A percentile compares a stretch with the other conserved stretches of the same genome.
Evolutionary conservation across 2,329 filamentous ascomycete genomes (phyloP).

Genomic region (Botrytis porri): DNA sequence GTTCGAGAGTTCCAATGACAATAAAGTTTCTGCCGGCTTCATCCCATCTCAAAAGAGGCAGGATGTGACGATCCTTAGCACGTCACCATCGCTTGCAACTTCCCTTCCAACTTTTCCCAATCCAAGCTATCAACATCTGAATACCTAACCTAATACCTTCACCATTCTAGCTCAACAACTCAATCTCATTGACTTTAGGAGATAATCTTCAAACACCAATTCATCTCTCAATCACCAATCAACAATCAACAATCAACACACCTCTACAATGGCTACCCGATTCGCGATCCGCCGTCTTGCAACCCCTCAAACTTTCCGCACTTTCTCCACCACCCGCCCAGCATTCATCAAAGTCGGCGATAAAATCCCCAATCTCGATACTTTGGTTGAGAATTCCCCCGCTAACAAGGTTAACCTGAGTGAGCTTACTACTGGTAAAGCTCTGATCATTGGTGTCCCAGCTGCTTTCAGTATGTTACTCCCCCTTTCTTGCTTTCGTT

Average conservation of each 20-base stretch:
- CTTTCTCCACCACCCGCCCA: conserved; percentile 63
- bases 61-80: conserved; percentile 10
- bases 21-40: background rate
- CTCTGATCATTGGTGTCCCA: conserved; percentile 81
- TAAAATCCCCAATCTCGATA: conserved; percentile 70
- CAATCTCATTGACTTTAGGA: background rate
- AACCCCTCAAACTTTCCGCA: conserved; percentile 23
- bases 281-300: conserved; percentile 28
- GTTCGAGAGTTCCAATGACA: background rate
- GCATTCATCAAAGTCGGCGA: conserved; percentile 75
- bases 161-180: background rate
- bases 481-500: background rate
- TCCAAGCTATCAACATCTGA: background rate
- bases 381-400: conserved; percentile 80
- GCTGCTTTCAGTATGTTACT: conserved; percentile 64
- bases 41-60: background rate
- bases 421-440: conserved; percentile 69
- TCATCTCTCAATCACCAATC: background rate
- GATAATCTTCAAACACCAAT: background rate
- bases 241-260: background rate
- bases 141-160: background rate
- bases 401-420: conserved; percentile 88
- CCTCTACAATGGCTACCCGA: conserved; percentile 31
- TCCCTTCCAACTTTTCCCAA: conserved; percentile 2
- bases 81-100: conserved; percentile 3